Conservation (phyloP, 2,329 filamentous ascomycete genomes). For the Xylariales sp. region DNA sequence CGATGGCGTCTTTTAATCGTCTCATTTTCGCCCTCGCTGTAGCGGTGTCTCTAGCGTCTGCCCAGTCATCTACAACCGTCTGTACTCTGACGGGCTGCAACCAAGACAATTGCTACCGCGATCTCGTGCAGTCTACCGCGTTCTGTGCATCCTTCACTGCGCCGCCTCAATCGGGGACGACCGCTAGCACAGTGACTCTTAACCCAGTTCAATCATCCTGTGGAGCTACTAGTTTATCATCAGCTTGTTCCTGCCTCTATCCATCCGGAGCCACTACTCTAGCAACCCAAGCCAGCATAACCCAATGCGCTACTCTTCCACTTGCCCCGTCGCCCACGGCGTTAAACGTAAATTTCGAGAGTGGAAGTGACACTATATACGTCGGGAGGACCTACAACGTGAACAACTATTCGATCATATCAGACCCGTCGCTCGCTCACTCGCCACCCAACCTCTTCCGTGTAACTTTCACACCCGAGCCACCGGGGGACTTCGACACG, state of each 20-base stretch:
- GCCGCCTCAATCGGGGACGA: slow-evolving; percentile 22
- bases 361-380: slow-evolving; percentile 16
- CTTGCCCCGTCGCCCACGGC: slow-evolving; percentile 27
- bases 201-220: slow-evolving; percentile 28
- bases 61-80: slow-evolving; percentile 29
- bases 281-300: slow-evolving; percentile 31
- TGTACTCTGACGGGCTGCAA: slow-evolving; percentile 30
- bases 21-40: slow-evolving; percentile 15
- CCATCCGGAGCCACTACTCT: slow-evolving; percentile 26
- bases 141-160: slow-evolving; percentile 30
- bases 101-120: slow-evolving; percentile 33
- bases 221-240: slow-evolving; percentile 25
- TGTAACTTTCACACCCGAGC: slow-evolving; percentile 25
- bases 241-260: slow-evolving; percentile 33
- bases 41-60: slow-evolving; percentile 10
- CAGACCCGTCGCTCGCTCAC: slow-evolving; percentile 25
- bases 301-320: slow-evolving; percentile 28
- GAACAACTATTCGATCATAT: slow-evolving; percentile 27
- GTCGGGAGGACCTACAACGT: slow-evolving; percentile 26
- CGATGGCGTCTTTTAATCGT: slow-evolving; percentile 11
- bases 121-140: slow-evolving; percentile 29
- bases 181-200: slow-evolving; percentile 21
- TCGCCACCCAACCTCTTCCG: slow-evolving; percentile 30
- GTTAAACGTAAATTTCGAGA: slow-evolving; percentile 25
- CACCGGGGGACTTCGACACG: slow-evolving; percentile 16